Conservation (phyloP, 306 rosid species). For the Cicer yamashitae region DNA sequence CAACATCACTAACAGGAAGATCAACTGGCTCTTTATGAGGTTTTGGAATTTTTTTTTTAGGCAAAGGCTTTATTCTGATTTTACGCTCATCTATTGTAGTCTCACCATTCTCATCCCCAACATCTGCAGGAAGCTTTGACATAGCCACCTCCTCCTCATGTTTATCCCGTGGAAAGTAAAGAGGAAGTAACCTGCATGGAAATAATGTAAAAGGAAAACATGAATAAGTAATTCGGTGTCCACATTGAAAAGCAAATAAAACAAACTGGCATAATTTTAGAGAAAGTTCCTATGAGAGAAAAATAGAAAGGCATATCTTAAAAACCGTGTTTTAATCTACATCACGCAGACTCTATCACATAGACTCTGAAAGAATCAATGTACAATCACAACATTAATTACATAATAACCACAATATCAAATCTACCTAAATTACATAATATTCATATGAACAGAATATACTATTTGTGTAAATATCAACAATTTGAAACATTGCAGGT, state of each 20-base stretch:
- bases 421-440: no score
- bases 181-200: slow-evolving; percentile 83
- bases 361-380: no score
- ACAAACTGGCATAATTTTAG: not conserved
- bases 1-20: slow-evolving; percentile 79
- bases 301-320: no score
- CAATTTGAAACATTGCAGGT: slow-evolving; percentile 31
- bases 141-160: slow-evolving; percentile 93
- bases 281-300: slow-evolving; percentile 21
- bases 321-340: no score
- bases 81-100: slow-evolving; percentile 91
- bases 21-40: slow-evolving; percentile 64
- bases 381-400: no score
- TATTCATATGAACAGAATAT: no score
- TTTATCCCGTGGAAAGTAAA: slow-evolving; percentile 94
- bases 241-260: slow-evolving; percentile 22
- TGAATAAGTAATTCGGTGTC: slow-evolving; percentile 30
- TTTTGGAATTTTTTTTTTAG: slow-evolving; percentile 61
- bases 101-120: slow-evolving; percentile 99
- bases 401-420: no score
- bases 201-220: slow-evolving; percentile 31
- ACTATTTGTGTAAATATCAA: no score
- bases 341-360: no score
- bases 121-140: slow-evolving; percentile 93
- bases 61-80: slow-evolving; percentile 95